Base-by-base conservation (phyloP, 2,329 filamentous ascomycete genomes). In the Botryotinia calthae region DNA sequence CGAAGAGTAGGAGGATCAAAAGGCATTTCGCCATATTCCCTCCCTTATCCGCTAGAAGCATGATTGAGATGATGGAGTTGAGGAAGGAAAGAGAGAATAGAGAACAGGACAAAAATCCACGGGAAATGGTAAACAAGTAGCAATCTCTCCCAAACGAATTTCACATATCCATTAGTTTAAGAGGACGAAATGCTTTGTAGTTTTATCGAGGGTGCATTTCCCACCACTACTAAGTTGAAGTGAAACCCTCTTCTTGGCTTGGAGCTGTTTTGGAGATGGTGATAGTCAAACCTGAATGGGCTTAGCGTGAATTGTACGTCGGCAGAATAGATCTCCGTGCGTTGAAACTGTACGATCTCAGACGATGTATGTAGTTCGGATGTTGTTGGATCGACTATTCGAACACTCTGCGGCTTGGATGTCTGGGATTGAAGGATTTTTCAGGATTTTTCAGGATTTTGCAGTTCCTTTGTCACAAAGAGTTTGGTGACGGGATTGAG, bases 41-140 rank as follows among this genome's bases (percentile, higher is more conserved):
- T 65, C 75, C 76, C 76, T 76, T 76, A 77, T 65, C 78, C 75
- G 77, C 76, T 75, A 74, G 73, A 76, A 76, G 72, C 78, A 78
- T 79, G 62, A 67, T 78, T 46, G 65, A 44, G 28, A 16, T 48
- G 63, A 54, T 56, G 22, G n/a, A 70, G 34, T 31, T 28, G 42
- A 64, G 44, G 31, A 37, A n/a, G 6, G 14, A n/a, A 28, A 73
- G 46, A 71, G 48, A 67, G 68, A 56, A 58, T 25, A 56, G 59
- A 25, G 40, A 25, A 18, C 22, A n/a, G n/a, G 16, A 62, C 34
- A 28, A 54, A 56, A 58, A 40, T 58, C 40, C 7, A 18, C 9
- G 22, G 18, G 25, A 51, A 63, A 22, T 62, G 1, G 68, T 46
- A 54, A 31, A 28, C 64, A 46, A 28, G 34, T 42, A 46, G 18